Conservation (phyloP, 2,329 filamentous ascomycete species). For the Fusarium dlaminii region DNA sequence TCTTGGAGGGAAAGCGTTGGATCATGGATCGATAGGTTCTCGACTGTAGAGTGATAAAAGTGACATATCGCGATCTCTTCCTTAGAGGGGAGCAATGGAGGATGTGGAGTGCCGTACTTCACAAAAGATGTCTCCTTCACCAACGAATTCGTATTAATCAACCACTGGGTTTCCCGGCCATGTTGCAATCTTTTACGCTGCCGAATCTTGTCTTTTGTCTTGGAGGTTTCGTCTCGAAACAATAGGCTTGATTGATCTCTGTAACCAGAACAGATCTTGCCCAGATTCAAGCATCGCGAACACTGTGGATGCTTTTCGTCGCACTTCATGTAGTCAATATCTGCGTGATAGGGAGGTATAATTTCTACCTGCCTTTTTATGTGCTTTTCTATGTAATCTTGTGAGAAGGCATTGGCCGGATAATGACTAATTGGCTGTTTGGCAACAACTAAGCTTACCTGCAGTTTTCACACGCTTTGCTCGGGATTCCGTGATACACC, state of each 20-base stretch:
- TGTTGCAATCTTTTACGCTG: background rate
- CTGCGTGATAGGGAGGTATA: background rate
- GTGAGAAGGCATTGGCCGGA: background rate
- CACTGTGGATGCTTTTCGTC: background rate
- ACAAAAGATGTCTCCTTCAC: background rate
- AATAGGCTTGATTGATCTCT: background rate
- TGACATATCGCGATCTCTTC: background rate
- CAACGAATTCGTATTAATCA: background rate
- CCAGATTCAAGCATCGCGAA: background rate
- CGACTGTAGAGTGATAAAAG: background rate
- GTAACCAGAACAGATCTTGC: background rate
- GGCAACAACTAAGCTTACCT: background rate
- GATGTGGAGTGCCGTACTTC: background rate
- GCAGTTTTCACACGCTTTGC: background rate
- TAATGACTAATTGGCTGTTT: too few relatives aligned
- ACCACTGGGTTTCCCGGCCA: too few relatives aligned
- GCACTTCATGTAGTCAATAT: background rate
- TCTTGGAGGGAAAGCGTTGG: background rate
- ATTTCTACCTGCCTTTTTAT: background rate
- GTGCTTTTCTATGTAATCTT: background rate
- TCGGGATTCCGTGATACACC: background rate
- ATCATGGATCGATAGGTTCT: background rate
- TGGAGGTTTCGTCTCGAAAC: background rate
- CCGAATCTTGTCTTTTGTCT: background rate
- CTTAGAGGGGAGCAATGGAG: background rate